Evolutionary conservation across 2,329 filamentous ascomycete species (phyloP).

Genomic region (Incumbomyces lentus): DNA sequence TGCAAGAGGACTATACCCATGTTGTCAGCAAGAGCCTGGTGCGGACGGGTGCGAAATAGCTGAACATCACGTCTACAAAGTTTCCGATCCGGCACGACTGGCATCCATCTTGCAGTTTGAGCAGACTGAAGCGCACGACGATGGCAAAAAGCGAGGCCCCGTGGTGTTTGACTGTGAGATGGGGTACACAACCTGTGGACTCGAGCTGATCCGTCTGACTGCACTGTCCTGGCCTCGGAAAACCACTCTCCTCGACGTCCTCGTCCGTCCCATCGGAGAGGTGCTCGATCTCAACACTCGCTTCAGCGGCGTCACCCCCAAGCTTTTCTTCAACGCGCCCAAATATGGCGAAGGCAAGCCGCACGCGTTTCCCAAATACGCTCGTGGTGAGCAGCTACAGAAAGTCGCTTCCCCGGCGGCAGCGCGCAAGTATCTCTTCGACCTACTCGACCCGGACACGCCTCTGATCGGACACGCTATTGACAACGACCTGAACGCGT

Average conservation of each 20-base stretch:
- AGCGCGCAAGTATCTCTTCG: slow-evolving; percentile 69
- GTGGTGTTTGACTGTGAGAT: slow-evolving; percentile 95
- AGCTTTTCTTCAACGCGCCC: slow-evolving; percentile 62
- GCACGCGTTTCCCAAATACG: neutral
- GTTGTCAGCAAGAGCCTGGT: slow-evolving; percentile 67
- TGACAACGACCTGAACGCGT: slow-evolving; percentile 86
- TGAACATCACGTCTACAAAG: slow-evolving; percentile 78
- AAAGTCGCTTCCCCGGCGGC: slow-evolving; percentile 65
- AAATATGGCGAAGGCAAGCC: slow-evolving; percentile 36
- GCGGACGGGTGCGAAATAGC: slow-evolving; percentile 62
- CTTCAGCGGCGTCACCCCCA: slow-evolving; percentile 75
- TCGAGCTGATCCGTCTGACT: slow-evolving; percentile 84
- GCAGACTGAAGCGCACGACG: slow-evolving; percentile 57
- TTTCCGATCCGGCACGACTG: slow-evolving; percentile 62
- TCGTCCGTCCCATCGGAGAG: slow-evolving; percentile 74
- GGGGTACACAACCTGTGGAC: slow-evolving; percentile 80
- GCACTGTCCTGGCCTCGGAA: slow-evolving; percentile 78
- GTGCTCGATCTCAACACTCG: slow-evolving; percentile 84
- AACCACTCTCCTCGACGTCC: slow-evolving; percentile 64
- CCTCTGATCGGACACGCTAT: slow-evolving; percentile 86
- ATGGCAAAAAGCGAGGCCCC: slow-evolving; percentile 8
- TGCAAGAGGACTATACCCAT: slow-evolving; percentile 57
- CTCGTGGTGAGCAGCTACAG: slow-evolving; percentile 26
- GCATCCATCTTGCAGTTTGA: slow-evolving; percentile 71
- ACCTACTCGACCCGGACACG: slow-evolving; percentile 62